These are phyloP conservation scores for Stagonosporopsis rhizophila DNA, from an alignment of 2,329 filamentous ascomycete genomes.

Conservation along the genomic window DNA sequence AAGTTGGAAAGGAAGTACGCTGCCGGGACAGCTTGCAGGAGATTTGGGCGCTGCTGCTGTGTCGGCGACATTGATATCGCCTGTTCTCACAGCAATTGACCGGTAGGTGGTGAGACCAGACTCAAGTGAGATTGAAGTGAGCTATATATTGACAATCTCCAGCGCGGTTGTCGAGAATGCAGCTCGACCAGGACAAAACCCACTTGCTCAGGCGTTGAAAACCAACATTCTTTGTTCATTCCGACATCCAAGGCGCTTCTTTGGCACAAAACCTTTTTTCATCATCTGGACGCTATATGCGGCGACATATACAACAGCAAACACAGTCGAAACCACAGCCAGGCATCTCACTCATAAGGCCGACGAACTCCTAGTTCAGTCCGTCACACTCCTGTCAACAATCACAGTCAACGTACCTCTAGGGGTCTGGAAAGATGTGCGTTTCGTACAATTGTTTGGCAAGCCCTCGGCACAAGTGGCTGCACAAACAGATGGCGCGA, in stretches of 20 bases:
- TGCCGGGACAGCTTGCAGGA: constrained; percentile 27
- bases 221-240: constrained; percentile 31
- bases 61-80: constrained; percentile 35
- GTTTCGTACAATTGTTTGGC: constrained; percentile 39
- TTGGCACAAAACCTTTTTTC: constrained; percentile 38
- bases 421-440: constrained; percentile 40
- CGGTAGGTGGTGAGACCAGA: constrained; percentile 23
- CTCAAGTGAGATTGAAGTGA: background rate
- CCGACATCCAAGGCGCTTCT: constrained; percentile 32
- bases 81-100: constrained; percentile 38
- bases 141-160: background rate
- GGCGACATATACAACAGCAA: constrained; percentile 38
- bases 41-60: constrained; percentile 35
- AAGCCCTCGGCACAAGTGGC: constrained; percentile 6
- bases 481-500: constrained; percentile 2
- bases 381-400: constrained; percentile 37
- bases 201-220: constrained; percentile 26
- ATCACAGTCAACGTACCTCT: constrained; percentile 38
- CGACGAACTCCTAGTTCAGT: constrained; percentile 26
- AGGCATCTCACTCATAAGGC: constrained; percentile 19
- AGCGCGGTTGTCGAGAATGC: constrained; percentile 39
- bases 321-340: constrained; percentile 30
- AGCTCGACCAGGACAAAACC: constrained; percentile 22
- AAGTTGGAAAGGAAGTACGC: constrained; percentile 12
- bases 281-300: constrained; percentile 41